Percentiles rank a stretch among this genome's conserved stretches.
These are phyloP conservation scores for Colletotrichum sansevieriae DNA, from an alignment of 2,329 filamentous ascomycete genomes.

Conservation along the genomic window DNA sequence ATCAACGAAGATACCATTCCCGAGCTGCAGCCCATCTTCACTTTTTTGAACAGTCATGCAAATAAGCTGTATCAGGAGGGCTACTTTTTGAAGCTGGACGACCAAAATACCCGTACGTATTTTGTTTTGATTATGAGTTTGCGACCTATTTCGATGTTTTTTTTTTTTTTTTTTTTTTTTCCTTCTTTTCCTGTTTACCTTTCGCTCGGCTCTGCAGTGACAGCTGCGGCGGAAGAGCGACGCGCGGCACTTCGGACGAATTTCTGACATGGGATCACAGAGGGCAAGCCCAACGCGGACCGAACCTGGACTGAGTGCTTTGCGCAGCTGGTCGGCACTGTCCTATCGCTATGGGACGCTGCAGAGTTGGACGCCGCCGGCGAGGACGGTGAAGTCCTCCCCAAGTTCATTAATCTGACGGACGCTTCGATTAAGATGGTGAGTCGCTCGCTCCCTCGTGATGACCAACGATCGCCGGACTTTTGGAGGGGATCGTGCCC, in stretches of 20 bases:
- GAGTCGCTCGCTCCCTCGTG: slow-evolving; percentile 45
- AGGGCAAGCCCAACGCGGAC: slow-evolving; percentile 87
- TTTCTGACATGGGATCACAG: slow-evolving; percentile 58
- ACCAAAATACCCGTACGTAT: slow-evolving; percentile 87
- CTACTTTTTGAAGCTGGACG: slow-evolving; percentile 96
- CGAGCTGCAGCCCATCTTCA: slow-evolving; percentile 94
- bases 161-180: not conserved
- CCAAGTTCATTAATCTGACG: slow-evolving; percentile 95
- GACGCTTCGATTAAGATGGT: slow-evolving; percentile 99
- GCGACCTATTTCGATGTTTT: not conserved
- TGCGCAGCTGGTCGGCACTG: slow-evolving; percentile 94
- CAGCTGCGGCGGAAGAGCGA: not conserved
- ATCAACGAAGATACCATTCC: slow-evolving; percentile 87
- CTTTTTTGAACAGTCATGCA: slow-evolving; percentile 91
- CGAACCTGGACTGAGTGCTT: slow-evolving; percentile 97
- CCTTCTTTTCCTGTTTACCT: no score
- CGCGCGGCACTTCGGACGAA: slow-evolving; percentile 5
- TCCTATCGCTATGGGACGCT: slow-evolving; percentile 95
- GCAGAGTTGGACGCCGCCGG: slow-evolving; percentile 89
- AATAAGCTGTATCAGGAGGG: slow-evolving; percentile 99
- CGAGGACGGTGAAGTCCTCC: slow-evolving; percentile 85
- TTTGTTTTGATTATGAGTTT: slow-evolving; percentile 8
- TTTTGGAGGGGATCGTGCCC: slow-evolving; percentile 16
- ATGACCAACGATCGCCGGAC: not conserved
- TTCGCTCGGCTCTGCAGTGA: slow-evolving; percentile 1